Conservation (phyloP, 805 yeast species). For the Metschnikowia reukaufii region DNA sequence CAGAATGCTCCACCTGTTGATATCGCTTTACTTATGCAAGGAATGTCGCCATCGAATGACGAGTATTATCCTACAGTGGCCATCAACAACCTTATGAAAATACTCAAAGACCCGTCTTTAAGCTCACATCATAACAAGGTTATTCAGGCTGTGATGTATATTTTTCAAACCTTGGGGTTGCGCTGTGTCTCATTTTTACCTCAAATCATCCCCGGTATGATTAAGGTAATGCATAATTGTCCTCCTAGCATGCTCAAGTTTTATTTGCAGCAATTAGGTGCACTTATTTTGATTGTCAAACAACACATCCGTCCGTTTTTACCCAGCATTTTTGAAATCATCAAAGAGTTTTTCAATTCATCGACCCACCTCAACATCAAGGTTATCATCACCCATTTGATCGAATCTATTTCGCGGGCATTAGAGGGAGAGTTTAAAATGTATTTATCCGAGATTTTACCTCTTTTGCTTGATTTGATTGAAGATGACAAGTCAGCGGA, state of each 20-base stretch:
- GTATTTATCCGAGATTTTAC: constrained; percentile 74
- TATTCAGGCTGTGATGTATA: constrained; percentile 90
- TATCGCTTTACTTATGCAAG: constrained; percentile 85
- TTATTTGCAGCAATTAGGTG: constrained; percentile 84
- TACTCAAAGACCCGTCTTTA: constrained; percentile 80
- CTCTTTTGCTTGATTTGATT: constrained; percentile 70
- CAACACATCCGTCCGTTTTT: constrained; percentile 87
- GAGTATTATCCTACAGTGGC: constrained; percentile 97
- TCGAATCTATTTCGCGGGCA: constrained; percentile 82
- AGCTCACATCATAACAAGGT: constrained; percentile 87
- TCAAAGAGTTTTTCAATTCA: constrained; percentile 66
- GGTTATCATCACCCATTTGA: constrained; percentile 71
- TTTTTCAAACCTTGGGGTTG: constrained; percentile 83
- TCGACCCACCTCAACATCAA: constrained; percentile 57
- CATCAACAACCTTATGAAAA: constrained; percentile 77
- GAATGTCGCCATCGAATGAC: constrained; percentile 88
- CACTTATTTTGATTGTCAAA: constrained; percentile 75
- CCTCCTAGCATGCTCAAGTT: constrained; percentile 79
- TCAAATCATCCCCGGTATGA: constrained; percentile 84
- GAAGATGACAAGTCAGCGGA: constrained; percentile 68
- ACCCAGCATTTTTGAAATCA: constrained; percentile 68
- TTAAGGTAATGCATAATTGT: constrained; percentile 79
- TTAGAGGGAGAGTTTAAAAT: constrained; percentile 90
- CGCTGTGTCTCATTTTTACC: constrained; percentile 88
- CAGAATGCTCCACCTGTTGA: constrained; percentile 90